Evolutionary conservation across 805 yeast genomes (phyloP), one percentile per base, ranked within the genome.

Genomic region (Clavispora asparagi): DNA sequence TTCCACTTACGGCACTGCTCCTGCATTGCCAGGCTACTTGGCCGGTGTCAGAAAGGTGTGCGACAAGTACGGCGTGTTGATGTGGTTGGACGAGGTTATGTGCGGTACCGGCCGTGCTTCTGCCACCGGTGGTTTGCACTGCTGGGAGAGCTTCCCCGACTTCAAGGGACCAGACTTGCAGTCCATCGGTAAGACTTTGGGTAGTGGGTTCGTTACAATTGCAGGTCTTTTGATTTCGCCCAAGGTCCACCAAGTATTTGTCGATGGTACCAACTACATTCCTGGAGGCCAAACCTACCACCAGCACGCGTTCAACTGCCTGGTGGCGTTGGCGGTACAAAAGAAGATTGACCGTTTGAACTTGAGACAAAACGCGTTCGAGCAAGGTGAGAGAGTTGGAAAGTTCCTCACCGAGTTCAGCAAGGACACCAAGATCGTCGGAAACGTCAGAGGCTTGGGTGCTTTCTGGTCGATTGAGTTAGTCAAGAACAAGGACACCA

Each of bases 401-500:
- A 33, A 28, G 28, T 40, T 40, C 12, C 44, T 52, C 23, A 37
- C 25, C 26, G 44, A 42, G 38, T 32, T 42, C 40, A 49, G 53
- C 7, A 38, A 16, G 35, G 45, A 43, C 11, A 47, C 51, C 11
- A 25, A 40, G 30, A 53, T 58, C 23, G 80, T 71, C 19, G 86
- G 84, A 48, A 82, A 81, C 53, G 74, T 81, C 33, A 73, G 87
- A 62, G 87, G 87, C 45, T 66, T 78, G 47, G 86, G 85, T 50
- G 76, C 79, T 35, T 81, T 81, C 63, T 70, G 82, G 74, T 68
- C 80, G 5, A 55, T 81, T 40, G 86, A 81, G 60, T 67, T 79
- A 43, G 84, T 79, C 48, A 71, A 77, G 55, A 72, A 81, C 56
- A 75, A 70, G 51, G 60, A 56, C 14, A 74, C 83, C 16, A 79